Conservation (phyloP, 768 basidiomycete genomes). For the Collybiopsis confluens region DNA sequence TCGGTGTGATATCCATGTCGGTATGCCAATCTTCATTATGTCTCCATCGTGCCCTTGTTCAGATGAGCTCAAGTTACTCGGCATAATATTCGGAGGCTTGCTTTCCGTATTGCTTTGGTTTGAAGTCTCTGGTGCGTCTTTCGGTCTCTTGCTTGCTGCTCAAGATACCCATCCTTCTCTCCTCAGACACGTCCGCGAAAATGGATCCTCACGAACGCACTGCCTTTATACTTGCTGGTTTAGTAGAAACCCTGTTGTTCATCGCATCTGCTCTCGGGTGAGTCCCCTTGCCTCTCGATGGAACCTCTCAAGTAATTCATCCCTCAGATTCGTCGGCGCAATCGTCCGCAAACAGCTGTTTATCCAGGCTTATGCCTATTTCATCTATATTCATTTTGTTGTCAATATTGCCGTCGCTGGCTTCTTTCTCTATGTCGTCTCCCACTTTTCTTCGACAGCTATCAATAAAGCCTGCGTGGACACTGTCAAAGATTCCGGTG, state of each 20-base stretch:
- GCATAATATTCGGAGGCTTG: constrained; percentile 49
- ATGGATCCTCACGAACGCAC: constrained; percentile 30
- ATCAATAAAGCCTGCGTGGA: constrained; percentile 41
- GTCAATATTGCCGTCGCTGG: constrained; percentile 48
- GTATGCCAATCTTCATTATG: neutral
- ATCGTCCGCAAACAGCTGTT: constrained; percentile 60
- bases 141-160: neutral
- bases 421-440: constrained; percentile 49
- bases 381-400: constrained; percentile 53
- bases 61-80: constrained; percentile 25
- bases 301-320: too few species aligned
- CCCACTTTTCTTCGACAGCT: constrained; percentile 39
- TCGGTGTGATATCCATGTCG: constrained; percentile 56
- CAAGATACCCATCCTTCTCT: constrained; percentile 1
- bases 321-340: constrained; percentile 54
- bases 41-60: neutral
- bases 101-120: constrained; percentile 58
- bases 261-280: constrained; percentile 56
- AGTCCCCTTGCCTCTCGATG: constrained; percentile 12
- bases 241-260: constrained; percentile 52
- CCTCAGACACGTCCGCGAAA: constrained; percentile 27
- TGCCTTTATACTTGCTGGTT: constrained; percentile 45
- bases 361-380: constrained; percentile 50
- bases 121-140: constrained; percentile 50
- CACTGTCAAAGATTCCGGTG: constrained; percentile 34